Evolutionary conservation across 495 filamentous ascomycete species (phyloP).

Genomic region (Gamarada debralockiae): DNA sequence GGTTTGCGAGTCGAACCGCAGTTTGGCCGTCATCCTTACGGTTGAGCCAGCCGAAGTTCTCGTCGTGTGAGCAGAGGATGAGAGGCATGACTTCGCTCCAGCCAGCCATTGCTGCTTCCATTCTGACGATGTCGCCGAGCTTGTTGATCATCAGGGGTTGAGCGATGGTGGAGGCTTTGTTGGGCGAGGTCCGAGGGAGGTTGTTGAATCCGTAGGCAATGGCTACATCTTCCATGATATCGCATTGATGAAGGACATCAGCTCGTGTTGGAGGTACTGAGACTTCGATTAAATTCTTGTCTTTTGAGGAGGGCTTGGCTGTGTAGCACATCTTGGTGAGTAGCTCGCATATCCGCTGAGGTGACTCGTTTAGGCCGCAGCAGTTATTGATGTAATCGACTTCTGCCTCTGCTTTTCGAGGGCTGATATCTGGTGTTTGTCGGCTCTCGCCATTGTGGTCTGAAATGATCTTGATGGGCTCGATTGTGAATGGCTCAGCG

Average conservation of each 20-base stretch:
- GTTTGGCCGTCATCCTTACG: constrained; percentile 82
- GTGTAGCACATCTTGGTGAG: constrained; percentile 82
- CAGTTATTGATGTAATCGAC: constrained; percentile 90
- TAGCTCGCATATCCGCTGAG: constrained; percentile 67
- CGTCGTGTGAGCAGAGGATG: constrained; percentile 95
- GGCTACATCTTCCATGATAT: constrained; percentile 98
- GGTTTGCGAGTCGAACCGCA: constrained; percentile 87
- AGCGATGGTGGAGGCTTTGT: constrained; percentile 77
- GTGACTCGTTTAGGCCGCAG: constrained; percentile 72
- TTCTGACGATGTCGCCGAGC: constrained; percentile 83
- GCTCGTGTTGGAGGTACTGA: constrained; percentile 84
- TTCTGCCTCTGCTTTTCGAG: constrained; percentile 73
- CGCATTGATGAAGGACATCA: constrained; percentile 92
- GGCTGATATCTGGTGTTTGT: constrained; percentile 71
- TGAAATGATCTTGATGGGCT: constrained; percentile 87
- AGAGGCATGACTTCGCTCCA: constrained; percentile 97
- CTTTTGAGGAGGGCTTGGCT: constrained; percentile 64
- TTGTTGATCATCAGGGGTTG: constrained; percentile 91
- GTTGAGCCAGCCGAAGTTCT: constrained; percentile 97
- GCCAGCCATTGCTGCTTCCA: constrained; percentile 89
- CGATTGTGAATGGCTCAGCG: constrained; percentile 82
- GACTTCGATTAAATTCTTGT: constrained; percentile 68
- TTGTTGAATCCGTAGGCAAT: constrained; percentile 97
- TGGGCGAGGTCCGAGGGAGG: constrained; percentile 78
- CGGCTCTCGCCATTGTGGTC: constrained; percentile 83